Evolutionary conservation across 2,329 filamentous ascomycete genomes (phyloP).

Genomic region (Calonectria pteridis): DNA sequence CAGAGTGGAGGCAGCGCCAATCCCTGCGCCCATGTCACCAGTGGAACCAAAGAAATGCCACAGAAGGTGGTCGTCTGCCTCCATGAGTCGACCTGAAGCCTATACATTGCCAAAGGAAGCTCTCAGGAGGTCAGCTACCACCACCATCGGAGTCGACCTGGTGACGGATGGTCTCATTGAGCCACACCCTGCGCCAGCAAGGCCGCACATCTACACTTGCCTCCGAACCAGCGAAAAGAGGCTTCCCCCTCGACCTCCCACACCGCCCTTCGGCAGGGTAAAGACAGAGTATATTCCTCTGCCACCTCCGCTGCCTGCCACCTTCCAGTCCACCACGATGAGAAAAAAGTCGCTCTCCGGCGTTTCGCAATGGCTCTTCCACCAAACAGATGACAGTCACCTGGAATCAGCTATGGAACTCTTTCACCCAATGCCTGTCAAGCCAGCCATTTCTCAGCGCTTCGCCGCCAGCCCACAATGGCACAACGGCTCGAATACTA

Average conservation of each 20-base stretch:
- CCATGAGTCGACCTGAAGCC: background rate
- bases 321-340: background rate
- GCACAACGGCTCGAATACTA: background rate
- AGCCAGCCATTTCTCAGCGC: background rate
- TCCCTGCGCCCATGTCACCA: background rate
- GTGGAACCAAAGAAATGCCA: background rate
- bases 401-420: background rate
- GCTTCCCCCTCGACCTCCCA: background rate
- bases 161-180: background rate
- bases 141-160: background rate
- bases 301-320: background rate
- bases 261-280: background rate
- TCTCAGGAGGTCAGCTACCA: background rate
- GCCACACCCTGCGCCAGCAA: background rate
- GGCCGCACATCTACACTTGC: background rate
- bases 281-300: background rate
- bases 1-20: background rate
- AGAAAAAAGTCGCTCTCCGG: background rate
- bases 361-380: background rate
- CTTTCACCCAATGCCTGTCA: background rate
- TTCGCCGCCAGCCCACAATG: background rate
- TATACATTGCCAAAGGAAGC: background rate
- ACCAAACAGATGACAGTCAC: background rate
- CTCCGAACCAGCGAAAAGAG: background rate
- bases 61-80: background rate